phyloP scores from a whole-genome alignment of 2,329 filamentous ascomycete genomes.

The Trichoderma citrinoviride region DNA sequence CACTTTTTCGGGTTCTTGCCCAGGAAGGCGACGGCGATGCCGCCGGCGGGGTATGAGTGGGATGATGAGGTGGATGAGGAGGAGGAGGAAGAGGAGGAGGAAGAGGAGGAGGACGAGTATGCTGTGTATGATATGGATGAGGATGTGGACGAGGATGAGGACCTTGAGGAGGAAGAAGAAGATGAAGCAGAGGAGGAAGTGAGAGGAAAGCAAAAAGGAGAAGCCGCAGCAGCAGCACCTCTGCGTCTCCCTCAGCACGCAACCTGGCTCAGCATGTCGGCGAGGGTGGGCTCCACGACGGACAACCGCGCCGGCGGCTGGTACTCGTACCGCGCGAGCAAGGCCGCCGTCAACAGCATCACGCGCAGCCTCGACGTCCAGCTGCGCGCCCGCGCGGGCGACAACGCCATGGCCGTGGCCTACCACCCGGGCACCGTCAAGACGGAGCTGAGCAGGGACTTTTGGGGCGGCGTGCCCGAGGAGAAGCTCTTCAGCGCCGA shows the following conservation, averaged over 20 bases:
- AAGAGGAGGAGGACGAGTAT: neutral
- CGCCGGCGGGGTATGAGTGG: neutral
- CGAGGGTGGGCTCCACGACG: constrained; percentile 69
- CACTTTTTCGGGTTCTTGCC: constrained; percentile 70
- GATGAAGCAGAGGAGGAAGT: neutral
- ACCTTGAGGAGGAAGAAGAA: constrained; percentile 1
- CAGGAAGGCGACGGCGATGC: constrained; percentile 44
- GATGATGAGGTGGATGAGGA: neutral
- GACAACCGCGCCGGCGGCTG: constrained; percentile 75
- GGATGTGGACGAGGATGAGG: neutral
- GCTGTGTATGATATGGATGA: neutral
- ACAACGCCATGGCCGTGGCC: constrained; percentile 63
- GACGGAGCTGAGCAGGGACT: constrained; percentile 69
- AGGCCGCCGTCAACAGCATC: constrained; percentile 70
- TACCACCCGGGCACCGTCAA: constrained; percentile 80
- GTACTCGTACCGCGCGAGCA: constrained; percentile 77
- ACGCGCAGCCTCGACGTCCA: constrained; percentile 70
- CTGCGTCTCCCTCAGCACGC: constrained; percentile 50
- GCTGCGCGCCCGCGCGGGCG: constrained; percentile 54
- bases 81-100: neutral
- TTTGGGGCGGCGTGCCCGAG: constrained; percentile 63
- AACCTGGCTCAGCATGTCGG: constrained; percentile 72
- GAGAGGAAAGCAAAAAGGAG: no score
- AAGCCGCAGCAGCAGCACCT: no score
- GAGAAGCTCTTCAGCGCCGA: constrained; percentile 64